Percentiles rank a stretch among this genome's conserved stretches.
These are phyloP conservation scores for Plasmopara viticola DNA, from an alignment of 352 stramenopile genomes.

Conservation along the genomic window DNA sequence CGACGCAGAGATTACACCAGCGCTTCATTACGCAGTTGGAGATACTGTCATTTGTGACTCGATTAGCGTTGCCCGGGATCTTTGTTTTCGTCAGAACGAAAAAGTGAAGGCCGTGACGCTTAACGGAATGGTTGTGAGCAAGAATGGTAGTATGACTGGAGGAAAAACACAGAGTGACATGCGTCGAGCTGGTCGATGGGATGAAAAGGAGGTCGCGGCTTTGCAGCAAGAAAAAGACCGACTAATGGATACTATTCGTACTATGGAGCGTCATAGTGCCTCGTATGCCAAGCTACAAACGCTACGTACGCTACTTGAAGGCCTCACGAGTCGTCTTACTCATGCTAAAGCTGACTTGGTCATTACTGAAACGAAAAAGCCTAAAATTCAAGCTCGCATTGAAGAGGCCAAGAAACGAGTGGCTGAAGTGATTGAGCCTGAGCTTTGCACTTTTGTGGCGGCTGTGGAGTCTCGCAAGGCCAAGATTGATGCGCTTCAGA, in stretches of 20 bases:
- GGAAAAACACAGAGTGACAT: conserved; percentile 85
- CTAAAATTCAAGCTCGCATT: conserved; percentile 58
- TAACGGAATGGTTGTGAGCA: conserved; percentile 94
- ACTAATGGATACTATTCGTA: conserved; percentile 61
- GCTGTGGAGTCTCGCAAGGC: conserved; percentile 38
- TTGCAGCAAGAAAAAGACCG: conserved; percentile 82
- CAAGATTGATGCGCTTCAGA: conserved; percentile 40
- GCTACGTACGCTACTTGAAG: conserved; percentile 60
- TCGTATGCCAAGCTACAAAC: conserved; percentile 64
- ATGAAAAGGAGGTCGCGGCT: conserved; percentile 88
- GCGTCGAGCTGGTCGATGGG: conserved; percentile 85
- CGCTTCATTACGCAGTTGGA: conserved; percentile 93
- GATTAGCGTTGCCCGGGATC: conserved; percentile 89
- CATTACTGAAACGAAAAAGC: conserved; percentile 65
- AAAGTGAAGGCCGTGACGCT: conserved; percentile 90
- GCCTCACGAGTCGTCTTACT: conserved; percentile 59
- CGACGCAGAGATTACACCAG: conserved; percentile 88
- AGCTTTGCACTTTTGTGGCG: conserved; percentile 57
- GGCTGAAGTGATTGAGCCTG: conserved; percentile 43
- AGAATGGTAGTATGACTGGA: conserved; percentile 98
- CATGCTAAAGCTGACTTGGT: conserved; percentile 72
- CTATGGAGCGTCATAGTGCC: conserved; percentile 59
- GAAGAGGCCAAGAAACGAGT: conserved; percentile 48
- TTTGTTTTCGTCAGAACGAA: conserved; percentile 79
- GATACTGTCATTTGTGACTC: conserved; percentile 95